These are phyloP conservation scores for Fraxinus paxiana DNA, from an alignment of 305 asterid species.

Conservation along the genomic window DNA sequence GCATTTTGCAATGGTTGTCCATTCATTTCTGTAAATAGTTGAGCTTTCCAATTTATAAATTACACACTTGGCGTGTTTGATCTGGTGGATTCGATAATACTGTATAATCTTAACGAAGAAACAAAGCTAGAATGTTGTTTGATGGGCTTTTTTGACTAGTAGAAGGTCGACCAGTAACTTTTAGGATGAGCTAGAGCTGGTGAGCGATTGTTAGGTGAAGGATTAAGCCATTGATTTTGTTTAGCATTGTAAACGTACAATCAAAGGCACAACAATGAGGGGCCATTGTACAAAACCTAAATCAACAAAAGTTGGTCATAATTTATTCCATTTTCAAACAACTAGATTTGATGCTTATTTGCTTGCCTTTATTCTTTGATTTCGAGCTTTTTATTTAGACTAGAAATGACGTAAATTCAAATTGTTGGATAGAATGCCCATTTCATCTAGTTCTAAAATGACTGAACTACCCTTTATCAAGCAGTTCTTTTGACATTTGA, in stretches of 20 bases:
- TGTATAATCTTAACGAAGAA: background rate
- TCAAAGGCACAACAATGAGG: background rate
- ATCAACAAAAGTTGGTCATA: conserved; percentile 22
- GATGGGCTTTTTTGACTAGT: background rate
- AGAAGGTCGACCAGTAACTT: background rate
- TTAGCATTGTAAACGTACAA: background rate
- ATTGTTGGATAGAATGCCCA: background rate
- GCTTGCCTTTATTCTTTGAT: background rate
- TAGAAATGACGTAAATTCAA: background rate
- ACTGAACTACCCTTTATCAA: background rate
- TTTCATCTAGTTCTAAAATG: conserved; percentile 12
- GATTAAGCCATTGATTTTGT: background rate
- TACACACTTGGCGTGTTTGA: background rate
- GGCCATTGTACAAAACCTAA: conserved; percentile 24
- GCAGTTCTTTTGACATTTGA: background rate
- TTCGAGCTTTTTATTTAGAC: conserved; percentile 12
- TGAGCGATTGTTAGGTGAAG: background rate
- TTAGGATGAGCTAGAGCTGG: background rate
- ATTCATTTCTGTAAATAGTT: background rate
- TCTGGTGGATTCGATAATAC: background rate
- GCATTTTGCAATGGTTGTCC: background rate
- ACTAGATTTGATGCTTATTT: background rate
- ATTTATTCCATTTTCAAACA: conserved; percentile 14
- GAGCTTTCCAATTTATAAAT: background rate
- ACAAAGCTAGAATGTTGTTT: background rate